Conservation (phyloP, 176 grass and related monocot species). For the maize (Zea mays) region DNA sequence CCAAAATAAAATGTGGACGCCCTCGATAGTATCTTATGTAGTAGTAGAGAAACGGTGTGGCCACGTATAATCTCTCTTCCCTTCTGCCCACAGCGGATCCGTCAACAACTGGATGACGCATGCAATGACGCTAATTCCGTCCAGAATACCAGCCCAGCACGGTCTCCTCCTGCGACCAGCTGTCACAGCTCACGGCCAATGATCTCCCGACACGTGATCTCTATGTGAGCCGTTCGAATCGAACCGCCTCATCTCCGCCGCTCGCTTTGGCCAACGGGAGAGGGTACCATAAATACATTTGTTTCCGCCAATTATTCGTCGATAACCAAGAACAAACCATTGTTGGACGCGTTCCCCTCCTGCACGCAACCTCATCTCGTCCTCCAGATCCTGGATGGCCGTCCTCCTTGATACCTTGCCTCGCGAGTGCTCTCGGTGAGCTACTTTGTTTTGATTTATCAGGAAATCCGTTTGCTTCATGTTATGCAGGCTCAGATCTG, state of each 20-base stretch:
- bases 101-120: conserved; percentile 6
- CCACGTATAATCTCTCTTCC: rapidly evolving
- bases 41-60: no score
- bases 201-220: neutral
- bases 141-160: neutral
- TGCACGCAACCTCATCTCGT: neutral
- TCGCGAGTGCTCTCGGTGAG: neutral
- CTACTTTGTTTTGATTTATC: neutral
- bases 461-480: neutral
- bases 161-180: conserved; percentile 17
- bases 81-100: conserved; percentile 3
- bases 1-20: no score
- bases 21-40: no score
- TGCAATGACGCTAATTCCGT: conserved; percentile 44
- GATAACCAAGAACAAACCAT: neutral
- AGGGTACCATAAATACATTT: conserved; percentile 39
- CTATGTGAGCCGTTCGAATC: neutral
- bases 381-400: no score
- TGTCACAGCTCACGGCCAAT: conserved; percentile 3
- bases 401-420: no score
- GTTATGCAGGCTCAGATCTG: neutral
- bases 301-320: neutral
- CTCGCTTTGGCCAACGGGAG: neutral
- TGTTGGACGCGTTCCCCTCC: neutral
- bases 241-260: conserved; percentile 11